Base-by-base conservation (phyloP, 2,329 filamentous ascomycete species). In the Chaetomium sp. region DNA sequence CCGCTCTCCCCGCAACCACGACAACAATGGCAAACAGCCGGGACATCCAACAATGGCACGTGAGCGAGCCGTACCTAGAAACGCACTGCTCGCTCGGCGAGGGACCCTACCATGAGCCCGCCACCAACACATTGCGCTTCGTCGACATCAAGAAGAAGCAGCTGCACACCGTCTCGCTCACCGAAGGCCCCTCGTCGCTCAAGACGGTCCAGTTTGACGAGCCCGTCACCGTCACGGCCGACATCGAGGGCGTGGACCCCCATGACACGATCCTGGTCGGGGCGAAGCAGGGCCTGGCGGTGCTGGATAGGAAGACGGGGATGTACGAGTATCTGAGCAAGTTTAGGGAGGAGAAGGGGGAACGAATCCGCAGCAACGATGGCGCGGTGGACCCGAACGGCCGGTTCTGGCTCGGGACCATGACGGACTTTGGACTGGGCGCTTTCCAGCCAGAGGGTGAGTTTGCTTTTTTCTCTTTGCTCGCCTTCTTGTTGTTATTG, bases 381-480 rank as follows among this genome's bases (percentile, higher is more conserved):
- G 93, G 93, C 55, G 90, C 87, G 5, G 87, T 91, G 59, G 93
- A 97, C 74, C 88, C 87, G 29, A 83, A 88, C 67, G 93, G 93
- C 35, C 82, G 92, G 38, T 95, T 94, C 78, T 96, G 92, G 90
- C 82, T 93, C 6, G 92, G 92, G 8, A 86, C 86, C 67, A 96
- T 97, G 91, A 95, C 92, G 68, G 92, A 96, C 73, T 85, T 87
- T 71, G 77, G 77, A 19, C 70, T 79, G 23, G 83, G 84, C 38
- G 76, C 77, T 3, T 89, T 91, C 62, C 80, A 87, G 72, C 80
- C 86, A 54, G 84, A 89, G 75, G 84, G 85, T 85, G 71, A 74
- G 78, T 58, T 58, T 62, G 65, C 58, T 29, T 56, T 45, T 50
- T 62, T 10, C 42, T 13, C 59, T 42, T 55, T 31, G 38, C 47